Evolutionary conservation across 495 filamentous ascomycete genomes (phyloP), one percentile per base, ranked within the genome.

Genomic region (Friedmanniomyces endolithicus): DNA sequence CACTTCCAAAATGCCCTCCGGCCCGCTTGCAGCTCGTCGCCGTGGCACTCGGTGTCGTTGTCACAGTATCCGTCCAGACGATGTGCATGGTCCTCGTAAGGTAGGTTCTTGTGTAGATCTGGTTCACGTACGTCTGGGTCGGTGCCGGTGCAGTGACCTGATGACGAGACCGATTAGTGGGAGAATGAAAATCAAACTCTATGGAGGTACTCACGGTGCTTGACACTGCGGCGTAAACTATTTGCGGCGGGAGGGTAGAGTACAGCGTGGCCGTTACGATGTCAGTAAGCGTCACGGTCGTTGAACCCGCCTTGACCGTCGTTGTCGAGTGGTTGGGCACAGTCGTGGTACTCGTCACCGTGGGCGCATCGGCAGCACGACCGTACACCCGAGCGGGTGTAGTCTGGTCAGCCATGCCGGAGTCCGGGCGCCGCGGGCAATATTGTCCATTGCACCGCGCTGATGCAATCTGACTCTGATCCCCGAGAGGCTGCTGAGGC

Each of bases 71-170:
- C 20, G 50, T 52, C 33, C 50, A 43, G 6, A 29, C 31, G 35
- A 41, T 22, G 9, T 2, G 14, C 33, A 52, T 40, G 1, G 50
- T 52, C 33, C 41, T 52, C 22, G 50, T 52, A 7, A 52, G 12
- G 24, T 52, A 52, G 7, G 31, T 17, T 29, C 37, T 11, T 6
- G 31, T 52, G 35, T 40, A 43, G 2, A 14, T 2, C 20, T 37
- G 20, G n/a, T 43, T 20, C 2, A 7, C 19, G 12, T 20, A 8
- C 22, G 50, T 41, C 11, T 23, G 1, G n/a, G 33, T 40, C 41
- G 50, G 35, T 17, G 33, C 24, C 11, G 50, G 35, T 20, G 50
- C 50, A 31, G 50, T 52, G 19, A 24, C 37, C 50, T 40, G 50
- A 11, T 14, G 11, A 23, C 9, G 20, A 24, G 33, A n/a, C 23